Percentiles rank a stretch among this genome's conserved stretches.
These are phyloP conservation scores for Coniferiporia weirii DNA, from an alignment of 1,284 basidiomycete species.

Conservation along the genomic window DNA sequence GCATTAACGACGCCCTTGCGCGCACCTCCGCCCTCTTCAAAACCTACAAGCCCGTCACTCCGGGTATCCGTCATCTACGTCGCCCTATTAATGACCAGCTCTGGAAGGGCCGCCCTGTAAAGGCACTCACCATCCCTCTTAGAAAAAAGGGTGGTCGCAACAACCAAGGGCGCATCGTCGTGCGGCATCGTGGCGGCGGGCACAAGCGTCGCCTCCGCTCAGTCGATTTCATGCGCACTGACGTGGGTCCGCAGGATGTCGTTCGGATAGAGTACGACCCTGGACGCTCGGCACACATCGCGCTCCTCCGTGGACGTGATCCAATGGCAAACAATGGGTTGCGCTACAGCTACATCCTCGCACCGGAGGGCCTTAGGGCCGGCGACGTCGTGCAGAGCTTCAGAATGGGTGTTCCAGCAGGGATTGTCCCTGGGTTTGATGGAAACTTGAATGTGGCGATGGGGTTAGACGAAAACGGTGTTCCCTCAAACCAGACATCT, in stretches of 20 bases:
- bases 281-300: slow-evolving; percentile 90
- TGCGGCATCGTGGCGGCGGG: slow-evolving; percentile 86
- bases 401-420: slow-evolving; percentile 74
- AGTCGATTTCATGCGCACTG: slow-evolving; percentile 81
- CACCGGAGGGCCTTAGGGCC: slow-evolving; percentile 83
- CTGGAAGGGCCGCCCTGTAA: slow-evolving; percentile 78
- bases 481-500: slow-evolving; percentile 30
- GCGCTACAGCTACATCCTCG: slow-evolving; percentile 84
- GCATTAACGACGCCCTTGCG: slow-evolving; percentile 33
- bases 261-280: slow-evolving; percentile 97
- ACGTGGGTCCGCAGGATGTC: slow-evolving; percentile 81
- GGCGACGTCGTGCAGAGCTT: slow-evolving; percentile 90
- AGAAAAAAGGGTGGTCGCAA: slow-evolving; percentile 88
- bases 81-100: slow-evolving; percentile 79
- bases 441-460: slow-evolving; percentile 37
- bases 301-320: slow-evolving; percentile 68
- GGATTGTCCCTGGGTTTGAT: slow-evolving; percentile 63
- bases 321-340: slow-evolving; percentile 39
- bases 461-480: slow-evolving; percentile 33
- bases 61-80: slow-evolving; percentile 83
- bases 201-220: slow-evolving; percentile 83
- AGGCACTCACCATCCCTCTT: slow-evolving; percentile 79
- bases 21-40: slow-evolving; percentile 63
- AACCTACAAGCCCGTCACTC: slow-evolving; percentile 86
- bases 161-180: slow-evolving; percentile 80